phyloP scores from a whole-genome alignment of 331 rosid species.

The Arachis monticola region DNA sequence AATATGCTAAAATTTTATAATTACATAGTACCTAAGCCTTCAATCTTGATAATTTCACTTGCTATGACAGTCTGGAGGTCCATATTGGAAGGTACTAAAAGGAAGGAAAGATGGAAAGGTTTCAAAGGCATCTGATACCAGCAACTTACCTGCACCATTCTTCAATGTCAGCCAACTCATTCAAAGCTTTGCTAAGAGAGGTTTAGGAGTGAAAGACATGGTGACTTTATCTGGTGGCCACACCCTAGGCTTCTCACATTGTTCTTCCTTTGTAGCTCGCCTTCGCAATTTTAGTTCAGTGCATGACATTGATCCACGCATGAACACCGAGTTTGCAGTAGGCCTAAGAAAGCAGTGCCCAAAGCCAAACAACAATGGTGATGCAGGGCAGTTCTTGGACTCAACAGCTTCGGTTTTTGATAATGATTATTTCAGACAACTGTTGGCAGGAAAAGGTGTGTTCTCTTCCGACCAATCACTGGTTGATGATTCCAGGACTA shows the following conservation, averaged over 20 bases:
- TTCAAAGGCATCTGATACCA: conserved; percentile 73
- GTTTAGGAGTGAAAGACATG: conserved; percentile 67
- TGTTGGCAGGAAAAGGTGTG: conserved; percentile 59
- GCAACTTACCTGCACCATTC: conserved; percentile 75
- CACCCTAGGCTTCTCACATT: conserved; percentile 83
- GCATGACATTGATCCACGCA: conserved; percentile 62
- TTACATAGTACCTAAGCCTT: background rate
- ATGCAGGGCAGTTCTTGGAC: conserved; percentile 66
- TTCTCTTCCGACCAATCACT: conserved; percentile 76
- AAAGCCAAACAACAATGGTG: conserved; percentile 53
- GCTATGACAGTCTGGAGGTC: conserved; percentile 71
- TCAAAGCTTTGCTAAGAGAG: conserved; percentile 70
- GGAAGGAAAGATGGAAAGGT: conserved; percentile 89
- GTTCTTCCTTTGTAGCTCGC: conserved; percentile 67
- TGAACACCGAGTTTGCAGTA: conserved; percentile 58
- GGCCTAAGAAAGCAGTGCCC: conserved; percentile 61
- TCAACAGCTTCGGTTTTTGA: conserved; percentile 74
- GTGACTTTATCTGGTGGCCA: conserved; percentile 86
- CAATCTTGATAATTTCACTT: background rate
- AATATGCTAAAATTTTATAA: background rate
- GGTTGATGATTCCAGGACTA: conserved; percentile 62
- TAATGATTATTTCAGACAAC: conserved; percentile 63
- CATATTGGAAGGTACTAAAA: conserved; percentile 74
- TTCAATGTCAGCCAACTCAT: conserved; percentile 64
- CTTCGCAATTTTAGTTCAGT: conserved; percentile 55